Conservation (phyloP, 148 eudicot species). For the Linanthus parryae region DNA sequence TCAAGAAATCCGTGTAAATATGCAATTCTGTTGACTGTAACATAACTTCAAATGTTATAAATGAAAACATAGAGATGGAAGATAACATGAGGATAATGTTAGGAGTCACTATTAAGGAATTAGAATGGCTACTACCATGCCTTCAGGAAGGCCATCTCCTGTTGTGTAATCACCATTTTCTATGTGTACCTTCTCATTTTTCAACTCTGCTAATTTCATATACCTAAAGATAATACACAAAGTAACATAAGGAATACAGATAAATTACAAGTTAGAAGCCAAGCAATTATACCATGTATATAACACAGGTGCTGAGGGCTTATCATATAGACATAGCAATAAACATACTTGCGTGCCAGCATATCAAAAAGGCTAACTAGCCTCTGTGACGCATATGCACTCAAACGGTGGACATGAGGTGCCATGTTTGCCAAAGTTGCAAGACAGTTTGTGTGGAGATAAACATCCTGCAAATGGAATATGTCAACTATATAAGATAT, state of each 20-base stretch:
- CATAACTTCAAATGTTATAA: constrained; percentile 2
- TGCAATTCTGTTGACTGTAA: constrained; percentile 85
- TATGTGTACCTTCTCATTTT: constrained; percentile 47
- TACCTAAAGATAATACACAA: constrained; percentile 38
- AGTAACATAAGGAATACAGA: not conserved
- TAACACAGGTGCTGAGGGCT: not conserved
- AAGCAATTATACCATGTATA: not conserved
- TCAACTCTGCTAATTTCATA: constrained; percentile 72
- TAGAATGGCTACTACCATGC: constrained; percentile 20
- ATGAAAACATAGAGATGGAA: not conserved
- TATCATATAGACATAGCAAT: constrained; percentile 1
- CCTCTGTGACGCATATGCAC: constrained; percentile 90
- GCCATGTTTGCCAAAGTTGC: constrained; percentile 98
- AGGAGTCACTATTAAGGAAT: not conserved
- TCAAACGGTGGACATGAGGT: constrained; percentile 88
- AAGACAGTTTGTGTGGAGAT: constrained; percentile 95
- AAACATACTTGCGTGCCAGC: constrained; percentile 86
- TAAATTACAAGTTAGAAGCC: not conserved
- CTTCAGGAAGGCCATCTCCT: constrained; percentile 52
- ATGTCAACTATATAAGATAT: constrained; percentile 16
- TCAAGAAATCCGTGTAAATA: constrained; percentile 82
- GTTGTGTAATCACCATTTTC: constrained; percentile 36
- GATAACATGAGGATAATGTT: not conserved
- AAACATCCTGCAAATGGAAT: constrained; percentile 63
- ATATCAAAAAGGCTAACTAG: constrained; percentile 86